Conservation (phyloP, 2,329 filamentous ascomycete genomes). For the Scedosporium minutisporum region DNA sequence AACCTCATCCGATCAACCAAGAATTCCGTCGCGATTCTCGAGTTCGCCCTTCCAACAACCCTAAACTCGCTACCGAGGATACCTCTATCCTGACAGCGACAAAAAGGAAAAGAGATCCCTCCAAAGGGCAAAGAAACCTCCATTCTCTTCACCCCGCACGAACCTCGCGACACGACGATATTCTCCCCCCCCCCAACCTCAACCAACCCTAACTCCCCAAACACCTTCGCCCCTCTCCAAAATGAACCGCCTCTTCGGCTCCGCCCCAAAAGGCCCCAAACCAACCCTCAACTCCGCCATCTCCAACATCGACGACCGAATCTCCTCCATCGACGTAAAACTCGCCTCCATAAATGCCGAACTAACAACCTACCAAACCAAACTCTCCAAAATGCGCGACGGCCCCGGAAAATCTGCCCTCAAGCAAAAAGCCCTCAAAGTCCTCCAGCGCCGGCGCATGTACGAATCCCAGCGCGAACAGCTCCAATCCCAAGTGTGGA, state of each 20-base stretch:
- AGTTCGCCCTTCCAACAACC: background rate
- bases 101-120: background rate
- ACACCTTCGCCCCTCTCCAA: background rate
- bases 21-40: too few species aligned
- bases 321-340: conserved; percentile 87
- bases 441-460: conserved; percentile 85
- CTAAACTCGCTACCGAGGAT: background rate
- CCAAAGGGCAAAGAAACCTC: background rate
- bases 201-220: background rate
- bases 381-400: conserved; percentile 86
- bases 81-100: background rate
- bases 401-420: conserved; percentile 88
- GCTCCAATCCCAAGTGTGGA: conserved; percentile 90
- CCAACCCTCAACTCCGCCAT: conserved; percentile 80
- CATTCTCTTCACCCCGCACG: too few species aligned
- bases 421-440: conserved; percentile 88
- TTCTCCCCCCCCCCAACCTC: background rate
- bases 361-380: conserved; percentile 76
- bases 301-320: conserved; percentile 70
- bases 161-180: too few species aligned
- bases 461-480: conserved; percentile 93
- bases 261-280: conserved; percentile 78
- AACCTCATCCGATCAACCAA: background rate
- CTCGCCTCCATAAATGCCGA: conserved; percentile 87
- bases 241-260: conserved; percentile 91